Conservation (phyloP, 306 rosid species). For the Argentina anserina region DNA sequence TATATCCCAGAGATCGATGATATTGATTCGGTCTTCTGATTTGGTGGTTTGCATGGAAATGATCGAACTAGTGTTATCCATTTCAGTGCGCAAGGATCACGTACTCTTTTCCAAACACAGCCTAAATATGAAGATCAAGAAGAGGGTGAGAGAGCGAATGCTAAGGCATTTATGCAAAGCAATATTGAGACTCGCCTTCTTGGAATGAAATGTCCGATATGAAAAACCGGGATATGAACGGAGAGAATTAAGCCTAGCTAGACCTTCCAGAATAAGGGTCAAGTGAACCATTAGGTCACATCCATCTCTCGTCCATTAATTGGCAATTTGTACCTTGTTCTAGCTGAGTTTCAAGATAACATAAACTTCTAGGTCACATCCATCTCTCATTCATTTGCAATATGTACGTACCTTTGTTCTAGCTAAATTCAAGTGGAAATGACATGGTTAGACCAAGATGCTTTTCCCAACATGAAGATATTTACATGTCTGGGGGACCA, state of each 20-base stretch:
- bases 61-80: neutral
- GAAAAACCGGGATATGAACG: neutral
- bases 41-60: neutral
- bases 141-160: neutral
- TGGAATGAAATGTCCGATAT: too few species aligned
- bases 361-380: slow-evolving; percentile 9
- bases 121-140: neutral
- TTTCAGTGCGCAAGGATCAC: neutral
- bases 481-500: slow-evolving; percentile 28
- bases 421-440: neutral
- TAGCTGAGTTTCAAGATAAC: neutral
- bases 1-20: too few species aligned
- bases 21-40: neutral
- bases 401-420: neutral
- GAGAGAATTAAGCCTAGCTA: neutral
- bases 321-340: neutral
- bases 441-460: slow-evolving; percentile 22
- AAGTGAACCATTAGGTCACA: neutral
- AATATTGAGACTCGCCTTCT: too few species aligned
- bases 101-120: neutral
- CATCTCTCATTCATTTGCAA: neutral
- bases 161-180: too few species aligned
- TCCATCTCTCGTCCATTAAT: neutral
- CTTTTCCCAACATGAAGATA: slow-evolving; percentile 8
- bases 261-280: neutral